Evolutionary conservation across 257 asterid genomes (phyloP), one percentile per base, ranked within the genome.

Genomic region (Fraxinus cuspidata): DNA sequence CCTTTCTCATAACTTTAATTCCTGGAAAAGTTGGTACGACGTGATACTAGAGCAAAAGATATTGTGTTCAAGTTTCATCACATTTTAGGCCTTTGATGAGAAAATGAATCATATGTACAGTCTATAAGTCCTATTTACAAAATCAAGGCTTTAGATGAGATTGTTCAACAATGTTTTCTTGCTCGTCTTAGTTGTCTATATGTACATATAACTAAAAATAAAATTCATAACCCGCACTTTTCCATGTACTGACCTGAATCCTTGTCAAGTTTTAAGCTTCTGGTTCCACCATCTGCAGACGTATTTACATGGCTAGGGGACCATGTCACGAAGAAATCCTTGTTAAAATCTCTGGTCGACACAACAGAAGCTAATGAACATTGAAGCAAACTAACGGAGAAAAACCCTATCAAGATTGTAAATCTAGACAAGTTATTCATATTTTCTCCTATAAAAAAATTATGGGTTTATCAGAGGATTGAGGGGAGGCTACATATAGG

Each of bases 301-400:
- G 98, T 95, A 23, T 86, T 87, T 1, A 95, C 94, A 85, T 91
- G 94, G 78, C 23, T 80, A 44, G 97, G 93, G 2, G 97, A 86
- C 97, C 96, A 95, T 72, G 83, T 81, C 60, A 92, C 96, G 18
- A 31, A 80, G 90, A 93, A 95, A 86, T 91, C 99, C 77, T 80
- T 86, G 90, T 86, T 95, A 13, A 89, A 95, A 86, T 95, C 96
- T 38, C 97, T 97, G 0, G 96, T 85, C 0, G 97, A 92, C 78
- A 92, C 88, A 10, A 89, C 87, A 25, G 95, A 88, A 71, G 88
- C 92, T 72, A 81, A 31, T 31, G 93, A 83, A 51, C 47, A 76
- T 44, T 60, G 83, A 74, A 79, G 28, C 37, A 81, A 70, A 25
- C 51, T 64, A 28, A 80, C 9, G 7, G 72, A 28, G 19, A 80